Conservation (phyloP, 2,329 filamentous ascomycete species). For the Diplodia sapinea region DNA sequence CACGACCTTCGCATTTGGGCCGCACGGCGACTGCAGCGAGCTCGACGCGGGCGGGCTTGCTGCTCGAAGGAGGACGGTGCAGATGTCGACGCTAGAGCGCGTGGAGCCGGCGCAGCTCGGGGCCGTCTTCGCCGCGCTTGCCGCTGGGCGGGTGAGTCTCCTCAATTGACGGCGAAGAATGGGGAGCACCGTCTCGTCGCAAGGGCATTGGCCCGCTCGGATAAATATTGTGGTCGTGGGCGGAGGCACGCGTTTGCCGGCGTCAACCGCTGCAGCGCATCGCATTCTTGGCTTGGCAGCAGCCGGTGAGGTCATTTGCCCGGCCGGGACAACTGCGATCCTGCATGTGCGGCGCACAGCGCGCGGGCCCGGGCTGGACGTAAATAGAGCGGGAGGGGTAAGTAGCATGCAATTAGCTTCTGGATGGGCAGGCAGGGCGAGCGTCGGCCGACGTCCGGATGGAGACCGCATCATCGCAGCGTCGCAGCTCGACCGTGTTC, state of each 20-base stretch:
- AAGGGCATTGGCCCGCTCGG: conserved; percentile 12
- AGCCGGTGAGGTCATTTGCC: conserved; percentile 14
- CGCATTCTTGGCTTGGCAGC: conserved; percentile 15
- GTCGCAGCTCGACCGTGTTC: conserved; percentile 12
- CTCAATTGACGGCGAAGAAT: conserved; percentile 28
- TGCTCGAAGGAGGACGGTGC: conserved; percentile 42
- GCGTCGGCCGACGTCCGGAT: conserved; percentile 16
- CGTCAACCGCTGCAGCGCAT: conserved; percentile 3
- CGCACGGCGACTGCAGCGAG: conserved; percentile 45
- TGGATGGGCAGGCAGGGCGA: background rate
- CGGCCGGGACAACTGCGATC: background rate
- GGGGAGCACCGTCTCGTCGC: conserved; percentile 1
- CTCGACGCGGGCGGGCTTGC: conserved; percentile 44
- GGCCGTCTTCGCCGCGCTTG: conserved; percentile 43
- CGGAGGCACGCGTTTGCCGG: conserved; percentile 10
- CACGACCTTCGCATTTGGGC: conserved; percentile 49
- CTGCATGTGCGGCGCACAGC: conserved; percentile 11
- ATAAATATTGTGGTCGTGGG: conserved; percentile 25
- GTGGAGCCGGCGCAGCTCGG: conserved; percentile 42
- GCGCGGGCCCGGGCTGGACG: conserved; percentile 15
- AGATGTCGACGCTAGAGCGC: conserved; percentile 42
- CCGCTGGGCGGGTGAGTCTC: conserved; percentile 52
- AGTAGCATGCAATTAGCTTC: background rate
- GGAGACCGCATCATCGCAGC: conserved; percentile 4
- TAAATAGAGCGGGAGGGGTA: conserved; percentile 25